Evolutionary conservation across 2,329 filamentous ascomycete genomes (phyloP).

Genomic region (Juglanconis oblonga): DNA sequence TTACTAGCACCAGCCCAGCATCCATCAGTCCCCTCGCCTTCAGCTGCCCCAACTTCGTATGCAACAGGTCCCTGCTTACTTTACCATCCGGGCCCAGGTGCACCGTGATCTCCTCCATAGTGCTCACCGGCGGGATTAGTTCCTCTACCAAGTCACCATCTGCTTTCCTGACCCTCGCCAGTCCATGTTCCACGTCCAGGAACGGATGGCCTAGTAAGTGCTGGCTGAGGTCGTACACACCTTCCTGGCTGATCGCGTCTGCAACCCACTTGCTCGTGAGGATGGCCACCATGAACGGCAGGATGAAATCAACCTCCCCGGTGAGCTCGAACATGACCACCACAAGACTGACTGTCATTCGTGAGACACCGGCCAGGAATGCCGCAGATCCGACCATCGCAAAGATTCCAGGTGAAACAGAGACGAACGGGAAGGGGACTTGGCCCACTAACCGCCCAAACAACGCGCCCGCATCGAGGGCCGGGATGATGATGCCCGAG

Average conservation of each 20-base stretch:
- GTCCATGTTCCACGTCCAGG: constrained; percentile 48
- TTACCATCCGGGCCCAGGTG: constrained; percentile 40
- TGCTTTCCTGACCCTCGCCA: constrained; percentile 28
- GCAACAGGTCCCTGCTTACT: constrained; percentile 38
- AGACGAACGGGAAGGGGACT: constrained; percentile 21
- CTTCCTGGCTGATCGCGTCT: constrained; percentile 48
- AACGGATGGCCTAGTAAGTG: constrained; percentile 57
- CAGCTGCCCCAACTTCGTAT: constrained; percentile 43
- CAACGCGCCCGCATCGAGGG: constrained; percentile 54
- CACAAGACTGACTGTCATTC: constrained; percentile 36
- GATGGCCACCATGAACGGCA: constrained; percentile 59
- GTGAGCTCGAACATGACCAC: constrained; percentile 63
- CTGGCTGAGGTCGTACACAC: constrained; percentile 60
- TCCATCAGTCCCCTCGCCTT: constrained; percentile 52
- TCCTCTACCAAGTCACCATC: constrained; percentile 36
- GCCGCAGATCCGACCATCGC: constrained; percentile 59
- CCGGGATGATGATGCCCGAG: constrained; percentile 58
- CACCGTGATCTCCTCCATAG: constrained; percentile 56
- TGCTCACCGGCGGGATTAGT: constrained; percentile 49
- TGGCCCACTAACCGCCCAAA: constrained; percentile 53
- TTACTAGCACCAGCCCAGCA: constrained; percentile 54
- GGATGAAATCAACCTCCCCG: constrained; percentile 54
- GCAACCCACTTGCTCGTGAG: constrained; percentile 58
- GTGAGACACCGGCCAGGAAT: constrained; percentile 55
- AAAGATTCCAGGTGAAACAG: constrained; percentile 55